phyloP scores from a whole-genome alignment of 257 asterid genomes.

The Buddleja alternifolia region DNA sequence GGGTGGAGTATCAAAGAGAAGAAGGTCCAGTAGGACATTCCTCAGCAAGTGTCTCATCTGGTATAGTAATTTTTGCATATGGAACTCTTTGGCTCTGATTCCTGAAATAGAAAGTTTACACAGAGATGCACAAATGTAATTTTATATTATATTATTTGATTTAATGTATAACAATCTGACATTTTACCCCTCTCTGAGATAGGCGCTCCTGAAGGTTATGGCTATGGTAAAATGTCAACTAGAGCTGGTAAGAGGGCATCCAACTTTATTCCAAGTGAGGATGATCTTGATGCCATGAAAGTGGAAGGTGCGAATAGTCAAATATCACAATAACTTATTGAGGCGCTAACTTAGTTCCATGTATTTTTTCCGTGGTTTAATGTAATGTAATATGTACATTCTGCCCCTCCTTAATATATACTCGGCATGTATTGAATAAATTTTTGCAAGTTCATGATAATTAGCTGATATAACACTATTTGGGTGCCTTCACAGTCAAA shows the following conservation, averaged over 20 bases:
- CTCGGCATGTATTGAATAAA: background rate
- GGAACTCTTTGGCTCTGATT: slow-evolving; percentile 24
- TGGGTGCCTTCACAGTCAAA: slow-evolving; percentile 23
- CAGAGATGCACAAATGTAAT: slow-evolving; percentile 3
- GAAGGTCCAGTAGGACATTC: slow-evolving; percentile 64
- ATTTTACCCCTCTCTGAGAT: slow-evolving; percentile 43
- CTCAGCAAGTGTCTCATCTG: slow-evolving; percentile 61
- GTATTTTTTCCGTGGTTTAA: background rate
- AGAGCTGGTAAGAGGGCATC: slow-evolving; percentile 63
- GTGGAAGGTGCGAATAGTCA: slow-evolving; percentile 68
- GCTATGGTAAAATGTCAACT: slow-evolving; percentile 46
- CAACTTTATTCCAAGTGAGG: slow-evolving; percentile 48
- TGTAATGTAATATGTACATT: slow-evolving; percentile 21
- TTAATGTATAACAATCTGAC: slow-evolving; percentile 25
- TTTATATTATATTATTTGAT: background rate
- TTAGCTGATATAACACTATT: background rate
- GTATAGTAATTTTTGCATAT: slow-evolving; percentile 36
- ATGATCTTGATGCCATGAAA: slow-evolving; percentile 53
- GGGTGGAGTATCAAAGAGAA: slow-evolving; percentile 74
- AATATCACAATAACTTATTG: slow-evolving; percentile 20
- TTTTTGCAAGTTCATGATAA: no score
- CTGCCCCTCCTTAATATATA: slow-evolving; percentile 5
- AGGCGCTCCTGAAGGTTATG: slow-evolving; percentile 56
- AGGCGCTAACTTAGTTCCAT: slow-evolving; percentile 10
- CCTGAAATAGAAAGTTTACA: slow-evolving; percentile 11